Evolutionary conservation across 169 alveolate genomes (phyloP), one percentile per base, ranked within the genome.

Genomic region (Eimeria sp.): DNA sequence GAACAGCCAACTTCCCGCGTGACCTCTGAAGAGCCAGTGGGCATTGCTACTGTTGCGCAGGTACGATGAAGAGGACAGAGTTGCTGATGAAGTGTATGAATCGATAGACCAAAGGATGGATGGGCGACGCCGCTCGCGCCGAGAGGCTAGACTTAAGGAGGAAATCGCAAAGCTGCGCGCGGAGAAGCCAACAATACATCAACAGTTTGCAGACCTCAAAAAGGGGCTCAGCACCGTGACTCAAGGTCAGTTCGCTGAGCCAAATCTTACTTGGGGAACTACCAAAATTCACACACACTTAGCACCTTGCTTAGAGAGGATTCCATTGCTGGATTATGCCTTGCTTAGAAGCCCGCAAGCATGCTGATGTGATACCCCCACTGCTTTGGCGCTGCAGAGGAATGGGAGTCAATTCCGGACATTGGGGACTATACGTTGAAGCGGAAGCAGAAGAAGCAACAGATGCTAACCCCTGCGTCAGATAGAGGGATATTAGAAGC

Each of bases 321-420:
- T 10, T 30, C 20, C 30, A 40, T 16, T 40, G 11, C 30, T 73
- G 54, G 30, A 49, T 4, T 34, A n/a, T 72, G 30, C 82, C 54
- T 30, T 72, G 40, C 51, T 40, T 6, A 27, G 4, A 73, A 16
- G n/a, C 16, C 54, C 54, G 10, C 83, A 34, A 40, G 30, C 14
- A 54, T 5, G 25, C 16, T 73, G 51, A 13, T 27, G 30, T 73
- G 83, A 5, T 73, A 14, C 9, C 43, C 30, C 30, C 25, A n/a
- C 45, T 78, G 88, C 45, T 45, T 87, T 34, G 58, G 27, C 65
- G 72, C 84, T 47, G 76, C 96, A 49, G 99, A 98, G 75, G 99
- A 99, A 97, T 99, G 99, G 99, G 99, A 99, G 94, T 97, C 98
- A 25, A 99, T 99, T 34, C 99, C 99, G 25, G 99, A 98, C 57